Percentiles rank a stretch among this genome's conserved stretches.
These are phyloP conservation scores for Wickerhamomyces ciferrii DNA, from an alignment of 805 yeast species.

Conservation along the genomic window DNA sequence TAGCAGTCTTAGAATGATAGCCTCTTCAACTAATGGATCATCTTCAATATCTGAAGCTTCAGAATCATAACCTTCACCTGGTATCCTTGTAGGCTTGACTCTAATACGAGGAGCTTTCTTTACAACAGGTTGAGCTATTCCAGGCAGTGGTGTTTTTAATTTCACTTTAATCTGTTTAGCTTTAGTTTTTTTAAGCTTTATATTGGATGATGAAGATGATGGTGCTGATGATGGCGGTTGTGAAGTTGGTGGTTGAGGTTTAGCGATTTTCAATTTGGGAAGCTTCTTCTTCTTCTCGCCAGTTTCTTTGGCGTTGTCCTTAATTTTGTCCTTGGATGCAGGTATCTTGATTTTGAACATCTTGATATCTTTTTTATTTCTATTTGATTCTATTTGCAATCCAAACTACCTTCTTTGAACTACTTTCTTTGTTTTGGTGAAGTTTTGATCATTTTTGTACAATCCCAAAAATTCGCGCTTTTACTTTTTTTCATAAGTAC, in stretches of 20 bases:
- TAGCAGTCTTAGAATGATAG: constrained; percentile 71
- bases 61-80: constrained; percentile 95
- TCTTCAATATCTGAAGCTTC: constrained; percentile 96
- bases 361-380: too few species aligned
- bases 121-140: neutral
- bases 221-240: neutral
- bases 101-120: constrained; percentile 36
- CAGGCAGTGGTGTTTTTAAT: neutral
- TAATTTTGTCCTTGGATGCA: neutral
- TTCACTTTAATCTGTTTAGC: neutral
- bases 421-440: neutral
- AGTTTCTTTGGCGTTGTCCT: constrained; percentile 6
- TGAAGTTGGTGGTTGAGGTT: constrained; percentile 1
- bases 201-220: neutral
- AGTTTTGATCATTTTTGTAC: too few species aligned
- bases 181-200: neutral
- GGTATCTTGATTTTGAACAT: constrained; percentile 17
- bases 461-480: too few species aligned
- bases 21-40: constrained; percentile 89
- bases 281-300: constrained; percentile 1
- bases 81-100: constrained; percentile 58
- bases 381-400: too few species aligned
- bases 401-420: too few species aligned
- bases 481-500: too few species aligned
- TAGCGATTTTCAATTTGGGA: constrained; percentile 3